Conservation (phyloP, 1,284 basidiomycete genomes). For the Irpex lacteus region DNA sequence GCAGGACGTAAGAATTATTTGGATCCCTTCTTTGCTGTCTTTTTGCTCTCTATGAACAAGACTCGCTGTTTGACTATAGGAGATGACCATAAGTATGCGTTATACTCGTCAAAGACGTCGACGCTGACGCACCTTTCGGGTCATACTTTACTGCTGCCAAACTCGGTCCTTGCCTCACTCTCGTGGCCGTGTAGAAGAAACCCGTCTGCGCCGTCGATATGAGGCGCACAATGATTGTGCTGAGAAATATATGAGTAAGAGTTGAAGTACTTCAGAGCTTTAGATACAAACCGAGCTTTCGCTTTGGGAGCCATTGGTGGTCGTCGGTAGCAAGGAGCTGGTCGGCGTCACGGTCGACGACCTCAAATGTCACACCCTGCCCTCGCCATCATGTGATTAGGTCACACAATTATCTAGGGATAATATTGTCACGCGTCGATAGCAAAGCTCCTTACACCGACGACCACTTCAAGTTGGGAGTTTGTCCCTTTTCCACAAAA, state of each 20-base stretch:
- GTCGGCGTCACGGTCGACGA: neutral
- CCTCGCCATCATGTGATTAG: neutral
- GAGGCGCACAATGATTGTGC: conserved; percentile 81
- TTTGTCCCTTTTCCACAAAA: conserved; percentile 1
- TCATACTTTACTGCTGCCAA: conserved; percentile 89
- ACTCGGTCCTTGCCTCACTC: conserved; percentile 68
- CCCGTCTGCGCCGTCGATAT: conserved; percentile 90
- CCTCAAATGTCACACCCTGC: neutral
- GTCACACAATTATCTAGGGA: neutral
- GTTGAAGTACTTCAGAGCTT: neutral
- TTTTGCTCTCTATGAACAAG: conserved; percentile 9
- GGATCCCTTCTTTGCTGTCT: conserved; percentile 7
- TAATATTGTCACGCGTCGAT: too few relatives aligned
- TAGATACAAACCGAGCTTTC: neutral
- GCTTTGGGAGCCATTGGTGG: neutral
- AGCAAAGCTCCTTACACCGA: neutral
- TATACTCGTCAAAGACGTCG: neutral
- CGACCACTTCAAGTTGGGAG: neutral
- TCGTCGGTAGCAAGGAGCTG: neutral
- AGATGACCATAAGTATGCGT: neutral
- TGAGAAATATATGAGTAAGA: conserved; percentile 27
- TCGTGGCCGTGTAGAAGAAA: conserved; percentile 83
- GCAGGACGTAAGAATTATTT: neutral
- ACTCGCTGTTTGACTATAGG: conserved; percentile 7
- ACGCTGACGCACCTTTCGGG: conserved; percentile 57